Base-by-base conservation (phyloP, 805 yeast genomes). In the Spathaspora girioi region DNA sequence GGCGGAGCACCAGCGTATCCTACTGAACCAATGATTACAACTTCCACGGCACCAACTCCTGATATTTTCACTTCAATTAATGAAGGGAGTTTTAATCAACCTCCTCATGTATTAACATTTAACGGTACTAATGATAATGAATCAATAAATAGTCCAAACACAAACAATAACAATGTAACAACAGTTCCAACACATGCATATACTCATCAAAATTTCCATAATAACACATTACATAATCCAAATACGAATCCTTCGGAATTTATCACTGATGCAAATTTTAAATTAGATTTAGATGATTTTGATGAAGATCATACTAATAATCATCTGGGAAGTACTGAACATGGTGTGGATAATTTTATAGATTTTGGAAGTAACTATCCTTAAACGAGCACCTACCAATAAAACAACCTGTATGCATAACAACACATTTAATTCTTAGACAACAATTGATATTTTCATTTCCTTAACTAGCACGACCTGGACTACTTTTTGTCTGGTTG, bases 301-400 rank as follows among this genome's bases (percentile, higher is more conserved):
- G 18, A 31, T 18, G 50, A 14, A n/a, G 23, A 10, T n/a, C n/a
- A n/a, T n/a, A n/a, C n/a, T n/a, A n/a, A 15, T 14, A 19, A n/a
- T 17, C 32, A 20, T 47, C 42, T n/a, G 46, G 40, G 32, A 9
- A 43, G 29, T 41, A 48, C 45, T 45, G 40, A 45, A 18, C 45
- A 41, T 31, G 47, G 50, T n/a, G 47, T 50, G 46, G 52, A 50
- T 27, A 45, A 47, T 46, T 52, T 52, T 19, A 52, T 52, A 46
- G 54, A 52, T 29, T 52, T 48, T 49, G 54, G 52, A 26, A 52
- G 40, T 14, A 45, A 45, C 19, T 45, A 45, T 35, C 41, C 47
- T 12, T 45, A 45, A 19, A 40, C 42, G n/a, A n/a, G n/a, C n/a
- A n/a, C n/a, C n/a, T n/a, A n/a, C n/a, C n/a, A n/a, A n/a, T n/a